phyloP scores from a whole-genome alignment of 1,284 basidiomycete genomes.

The Ganoderma sinense region DNA sequence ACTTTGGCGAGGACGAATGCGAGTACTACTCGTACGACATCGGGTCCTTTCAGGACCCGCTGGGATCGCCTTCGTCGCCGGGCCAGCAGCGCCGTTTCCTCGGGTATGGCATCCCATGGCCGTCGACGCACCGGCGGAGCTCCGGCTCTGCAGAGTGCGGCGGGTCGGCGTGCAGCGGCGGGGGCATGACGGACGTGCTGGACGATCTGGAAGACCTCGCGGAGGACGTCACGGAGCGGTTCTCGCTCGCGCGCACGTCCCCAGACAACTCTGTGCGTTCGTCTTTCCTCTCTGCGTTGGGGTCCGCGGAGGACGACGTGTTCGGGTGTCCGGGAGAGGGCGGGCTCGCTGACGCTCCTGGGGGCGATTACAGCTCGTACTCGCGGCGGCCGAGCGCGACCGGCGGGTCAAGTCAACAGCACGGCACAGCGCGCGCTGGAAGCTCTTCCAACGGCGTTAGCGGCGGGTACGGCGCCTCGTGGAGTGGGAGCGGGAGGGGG shows the following conservation, averaged over 20 bases:
- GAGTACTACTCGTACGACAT: constrained; percentile 29
- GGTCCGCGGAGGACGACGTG: constrained; percentile 15
- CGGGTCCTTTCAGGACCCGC: constrained; percentile 26
- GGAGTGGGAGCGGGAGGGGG: constrained; percentile 32
- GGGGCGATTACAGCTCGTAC: constrained; percentile 22
- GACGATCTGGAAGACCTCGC: constrained; percentile 30
- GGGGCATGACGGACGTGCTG: constrained; percentile 25
- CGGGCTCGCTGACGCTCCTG: constrained; percentile 22
- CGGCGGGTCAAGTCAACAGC: constrained; percentile 28
- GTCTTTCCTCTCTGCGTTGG: constrained; percentile 7
- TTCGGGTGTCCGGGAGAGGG: constrained; percentile 15
- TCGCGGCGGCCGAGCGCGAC: constrained; percentile 25
- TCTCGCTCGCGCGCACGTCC: constrained; percentile 15
- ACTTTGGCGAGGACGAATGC: constrained; percentile 30
- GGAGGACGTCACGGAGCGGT: constrained; percentile 30
- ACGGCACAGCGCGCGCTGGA: constrained; percentile 14
- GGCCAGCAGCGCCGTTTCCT: constrained; percentile 19
- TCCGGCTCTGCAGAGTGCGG: constrained; percentile 24
- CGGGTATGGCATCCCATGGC: constrained; percentile 36
- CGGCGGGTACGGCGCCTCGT: constrained; percentile 19
- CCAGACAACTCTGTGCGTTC: constrained; percentile 18
- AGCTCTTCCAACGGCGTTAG: constrained; percentile 23
- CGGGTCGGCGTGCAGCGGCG: constrained; percentile 21
- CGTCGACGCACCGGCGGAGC: constrained; percentile 27
- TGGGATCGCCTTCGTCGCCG: constrained; percentile 17